These are phyloP conservation scores for Hypoxylon sp. DNA, from an alignment of 2,329 filamentous ascomycete genomes.

Conservation along the genomic window DNA sequence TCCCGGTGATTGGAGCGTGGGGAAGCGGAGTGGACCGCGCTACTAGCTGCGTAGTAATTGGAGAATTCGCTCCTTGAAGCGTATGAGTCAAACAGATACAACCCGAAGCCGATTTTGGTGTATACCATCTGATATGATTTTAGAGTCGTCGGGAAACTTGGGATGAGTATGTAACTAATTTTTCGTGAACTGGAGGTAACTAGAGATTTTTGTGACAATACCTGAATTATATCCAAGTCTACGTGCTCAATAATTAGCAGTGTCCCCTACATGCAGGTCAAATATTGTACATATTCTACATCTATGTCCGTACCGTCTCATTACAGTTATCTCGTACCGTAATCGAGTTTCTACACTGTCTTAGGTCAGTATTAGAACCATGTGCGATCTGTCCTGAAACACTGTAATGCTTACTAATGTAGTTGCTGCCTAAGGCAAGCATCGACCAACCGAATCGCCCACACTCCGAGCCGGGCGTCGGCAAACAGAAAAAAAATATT, in stretches of 20 bases:
- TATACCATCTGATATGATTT: neutral
- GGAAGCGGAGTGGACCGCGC: conserved; percentile 23
- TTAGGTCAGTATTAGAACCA: neutral
- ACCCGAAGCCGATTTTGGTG: conserved; percentile 10
- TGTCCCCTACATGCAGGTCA: too few species aligned
- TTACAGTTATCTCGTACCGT: neutral
- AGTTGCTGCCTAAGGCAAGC: conserved; percentile 12
- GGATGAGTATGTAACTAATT: conserved; percentile 2
- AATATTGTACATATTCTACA: too few species aligned
- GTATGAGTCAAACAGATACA: conserved; percentile 2
- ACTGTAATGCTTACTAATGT: neutral
- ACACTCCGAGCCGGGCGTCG: conserved; percentile 17
- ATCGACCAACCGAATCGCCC: neutral
- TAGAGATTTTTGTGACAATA: neutral
- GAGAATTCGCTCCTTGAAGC: neutral
- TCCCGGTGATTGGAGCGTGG: conserved; percentile 26
- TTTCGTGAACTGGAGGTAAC: neutral
- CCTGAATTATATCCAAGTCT: neutral
- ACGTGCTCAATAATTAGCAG: neutral
- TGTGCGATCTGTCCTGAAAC: too few species aligned
- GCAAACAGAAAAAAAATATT: conserved; percentile 27
- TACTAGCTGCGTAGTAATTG: neutral
- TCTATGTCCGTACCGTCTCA: too few species aligned
- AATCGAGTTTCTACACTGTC: neutral
- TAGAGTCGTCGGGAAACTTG: neutral